Evolutionary conservation across 106 monocot species (phyloP).

Genomic region (Allium cepa): DNA sequence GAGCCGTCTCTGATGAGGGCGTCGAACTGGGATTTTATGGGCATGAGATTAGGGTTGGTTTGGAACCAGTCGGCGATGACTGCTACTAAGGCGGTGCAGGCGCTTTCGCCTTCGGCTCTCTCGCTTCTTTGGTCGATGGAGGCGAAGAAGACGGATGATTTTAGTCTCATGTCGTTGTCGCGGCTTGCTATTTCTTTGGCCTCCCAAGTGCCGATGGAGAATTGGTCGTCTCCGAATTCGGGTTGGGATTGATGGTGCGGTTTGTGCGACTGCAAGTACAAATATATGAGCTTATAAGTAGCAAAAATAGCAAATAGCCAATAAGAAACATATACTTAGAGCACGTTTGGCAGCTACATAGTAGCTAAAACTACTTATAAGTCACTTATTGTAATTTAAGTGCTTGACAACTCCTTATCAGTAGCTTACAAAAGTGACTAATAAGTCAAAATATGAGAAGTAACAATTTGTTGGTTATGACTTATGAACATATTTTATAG

Average conservation of each 20-base stretch:
- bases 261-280: no score
- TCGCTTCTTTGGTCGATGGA: slow-evolving; percentile 88
- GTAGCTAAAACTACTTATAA: no score
- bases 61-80: slow-evolving; percentile 82
- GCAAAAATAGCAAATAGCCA: no score
- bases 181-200: slow-evolving; percentile 47
- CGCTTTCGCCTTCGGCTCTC: slow-evolving; percentile 80
- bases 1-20: slow-evolving; percentile 78
- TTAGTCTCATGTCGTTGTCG: slow-evolving; percentile 63
- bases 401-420: no score
- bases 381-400: no score
- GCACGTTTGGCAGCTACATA: no score
- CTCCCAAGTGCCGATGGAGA: slow-evolving; percentile 75
- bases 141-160: slow-evolving; percentile 67
- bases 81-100: slow-evolving; percentile 86
- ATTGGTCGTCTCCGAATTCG: slow-evolving; percentile 71
- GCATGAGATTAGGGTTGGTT: slow-evolving; percentile 29
- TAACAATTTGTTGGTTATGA: no score
- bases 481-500: no score
- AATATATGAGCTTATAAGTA: no score
- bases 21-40: slow-evolving; percentile 77
- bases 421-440: no score
- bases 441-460: no score
- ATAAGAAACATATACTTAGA: no score
- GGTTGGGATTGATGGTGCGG: slow-evolving; percentile 7